phyloP scores from a whole-genome alignment of 805 yeast genomes.

The Saturnispora zaruensis region DNA sequence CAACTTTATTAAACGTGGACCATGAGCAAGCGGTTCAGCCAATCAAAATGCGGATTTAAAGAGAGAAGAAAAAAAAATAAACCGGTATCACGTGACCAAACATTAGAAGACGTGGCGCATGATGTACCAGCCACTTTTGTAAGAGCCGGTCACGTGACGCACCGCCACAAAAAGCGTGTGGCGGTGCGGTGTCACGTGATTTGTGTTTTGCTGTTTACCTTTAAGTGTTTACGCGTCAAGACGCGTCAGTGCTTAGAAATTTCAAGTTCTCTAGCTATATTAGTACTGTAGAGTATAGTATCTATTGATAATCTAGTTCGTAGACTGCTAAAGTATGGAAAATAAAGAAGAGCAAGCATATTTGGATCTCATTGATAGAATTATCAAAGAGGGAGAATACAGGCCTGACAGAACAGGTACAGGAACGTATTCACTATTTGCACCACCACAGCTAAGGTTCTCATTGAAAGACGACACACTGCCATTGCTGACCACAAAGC shows the following conservation, averaged over 20 bases:
- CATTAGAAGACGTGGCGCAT: neutral
- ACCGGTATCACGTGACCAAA: neutral
- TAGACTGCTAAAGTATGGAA: too few species aligned
- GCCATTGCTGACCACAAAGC: constrained; percentile 89
- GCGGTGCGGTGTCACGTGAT: constrained; percentile 1
- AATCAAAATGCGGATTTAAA: constrained; percentile 4
- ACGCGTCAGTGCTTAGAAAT: neutral
- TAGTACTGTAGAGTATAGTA: too few species aligned
- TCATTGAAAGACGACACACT: constrained; percentile 60
- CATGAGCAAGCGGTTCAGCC: neutral
- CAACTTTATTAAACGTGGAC: too few species aligned
- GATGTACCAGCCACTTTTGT: neutral
- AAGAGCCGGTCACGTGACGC: too few species aligned
- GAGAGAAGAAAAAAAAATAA: neutral
- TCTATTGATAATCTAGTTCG: too few species aligned
- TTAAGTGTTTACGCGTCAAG: too few species aligned
- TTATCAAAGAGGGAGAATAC: constrained; percentile 77
- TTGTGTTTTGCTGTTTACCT: too few species aligned
- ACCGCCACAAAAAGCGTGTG: too few species aligned
- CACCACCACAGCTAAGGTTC: constrained; percentile 92
- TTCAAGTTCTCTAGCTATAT: neutral
- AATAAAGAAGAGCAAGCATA: constrained; percentile 73
- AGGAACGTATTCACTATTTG: constrained; percentile 84
- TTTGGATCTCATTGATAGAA: constrained; percentile 67
- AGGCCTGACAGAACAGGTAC: constrained; percentile 98